Evolutionary conservation across 2,329 filamentous ascomycete genomes (phyloP), one percentile per base, ranked within the genome.

Genomic region (Cytospora piceicola): DNA sequence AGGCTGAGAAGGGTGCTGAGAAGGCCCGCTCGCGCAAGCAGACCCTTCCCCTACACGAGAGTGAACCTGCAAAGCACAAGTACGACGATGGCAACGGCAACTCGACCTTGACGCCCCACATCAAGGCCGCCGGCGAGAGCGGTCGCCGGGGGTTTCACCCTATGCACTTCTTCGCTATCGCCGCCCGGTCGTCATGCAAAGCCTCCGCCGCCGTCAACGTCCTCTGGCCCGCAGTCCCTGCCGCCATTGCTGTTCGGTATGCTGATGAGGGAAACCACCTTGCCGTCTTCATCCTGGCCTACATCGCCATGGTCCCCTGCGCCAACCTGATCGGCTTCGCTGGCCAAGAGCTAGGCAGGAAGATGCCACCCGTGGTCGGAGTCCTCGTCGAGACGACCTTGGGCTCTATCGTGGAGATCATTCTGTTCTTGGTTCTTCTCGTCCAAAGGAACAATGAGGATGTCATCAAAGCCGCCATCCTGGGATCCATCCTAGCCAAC

Each of bases 401-500:
- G 60, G 91, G 90, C 2, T 91, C 90, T 0, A 78, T 93, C 12
- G 91, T 95, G 61, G 92, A 96, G 74, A 89, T 96, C 64, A 85
- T 96, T 56, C 79, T 96, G 34, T 95, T 96, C 77, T 90, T 94
- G 81, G 85, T 94, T 2, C 79, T 96, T 54, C 82, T 95, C 5
- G 75, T 75, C 1, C 56, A 63, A 14, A 76, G 80, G 2, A 70
- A 81, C 60, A 76, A 80, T 75, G 88, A 90, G 67, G 82, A 84
- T n/a, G 90, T 95, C 70, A 92, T 96, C 71, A 87, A 92, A 73
- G 91, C 91, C 61, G 92, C 93, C 30, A 94, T 96, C 63, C 79
- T 96, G 0, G 92, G 93, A 42, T 94, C 91, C 0, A 90, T 96
- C 54, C 77, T 96, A 39, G 92, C 93, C 15, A 96, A 93, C 36